Percentiles rank a stretch among this genome's conserved stretches.
Evolutionary conservation across 352 stramenopile genomes (phyloP).

Genomic region (Globisporangium solare): DNA sequence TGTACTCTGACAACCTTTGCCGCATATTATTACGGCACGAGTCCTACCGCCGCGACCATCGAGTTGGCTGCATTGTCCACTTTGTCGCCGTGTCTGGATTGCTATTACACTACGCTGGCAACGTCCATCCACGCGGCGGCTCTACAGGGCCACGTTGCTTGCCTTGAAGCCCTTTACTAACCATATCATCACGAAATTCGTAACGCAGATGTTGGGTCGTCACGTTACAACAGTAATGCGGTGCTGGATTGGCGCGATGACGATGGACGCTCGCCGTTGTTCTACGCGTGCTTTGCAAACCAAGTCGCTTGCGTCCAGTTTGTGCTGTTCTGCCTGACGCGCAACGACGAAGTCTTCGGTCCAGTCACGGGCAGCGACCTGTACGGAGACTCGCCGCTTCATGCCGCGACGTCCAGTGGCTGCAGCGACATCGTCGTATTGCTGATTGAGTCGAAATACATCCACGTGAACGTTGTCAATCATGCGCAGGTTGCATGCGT

Average conservation of each 20-base stretch:
- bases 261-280: slow-evolving; percentile 60
- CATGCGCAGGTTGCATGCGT: slow-evolving; percentile 26
- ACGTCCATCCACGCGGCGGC: slow-evolving; percentile 56
- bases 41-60: slow-evolving; percentile 1
- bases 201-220: slow-evolving; percentile 1
- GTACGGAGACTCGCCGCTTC: slow-evolving; percentile 26
- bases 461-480: slow-evolving; percentile 42
- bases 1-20: slow-evolving; percentile 49
- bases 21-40: slow-evolving; percentile 40
- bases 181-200: not conserved
- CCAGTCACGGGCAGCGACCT: not conserved
- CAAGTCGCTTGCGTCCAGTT: slow-evolving; percentile 42
- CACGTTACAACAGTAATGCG: slow-evolving; percentile 9
- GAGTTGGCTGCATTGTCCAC: not conserved
- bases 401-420: slow-evolving; percentile 43
- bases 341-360: slow-evolving; percentile 6
- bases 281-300: slow-evolving; percentile 67
- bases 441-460: slow-evolving; percentile 34
- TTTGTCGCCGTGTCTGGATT: slow-evolving; percentile 36
- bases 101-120: slow-evolving; percentile 47
- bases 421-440: slow-evolving; percentile 24
- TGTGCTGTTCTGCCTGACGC: slow-evolving; percentile 21
- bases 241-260: slow-evolving; percentile 55
- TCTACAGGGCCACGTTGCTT: slow-evolving; percentile 44
- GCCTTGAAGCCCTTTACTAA: slow-evolving; percentile 31